A percentile compares a stretch with the other conserved stretches of the same genome.
These are phyloP conservation scores for Bassia scoparia DNA, from an alignment of 148 eudicot genomes.

Conservation along the genomic window DNA sequence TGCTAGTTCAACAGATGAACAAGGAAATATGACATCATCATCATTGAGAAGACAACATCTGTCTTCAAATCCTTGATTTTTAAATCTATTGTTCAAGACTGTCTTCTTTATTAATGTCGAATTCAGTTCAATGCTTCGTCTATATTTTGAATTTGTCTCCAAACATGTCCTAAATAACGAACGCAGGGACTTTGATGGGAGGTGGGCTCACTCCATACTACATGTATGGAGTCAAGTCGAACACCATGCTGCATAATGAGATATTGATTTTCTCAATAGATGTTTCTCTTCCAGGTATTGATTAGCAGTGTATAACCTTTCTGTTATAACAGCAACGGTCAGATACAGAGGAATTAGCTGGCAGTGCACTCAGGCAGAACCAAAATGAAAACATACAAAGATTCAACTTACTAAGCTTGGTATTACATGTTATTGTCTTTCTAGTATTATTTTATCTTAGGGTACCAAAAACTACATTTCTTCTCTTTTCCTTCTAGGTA, in stretches of 20 bases:
- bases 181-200: conserved; percentile 64
- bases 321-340: conserved; percentile 33
- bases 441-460: neutral
- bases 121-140: conserved; percentile 57
- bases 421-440: neutral
- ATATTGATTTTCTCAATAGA: conserved; percentile 75
- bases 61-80: conserved; percentile 57
- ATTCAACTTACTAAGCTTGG: neutral
- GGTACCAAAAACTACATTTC: no score
- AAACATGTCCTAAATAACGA: conserved; percentile 42
- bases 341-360: neutral
- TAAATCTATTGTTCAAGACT: conserved; percentile 87
- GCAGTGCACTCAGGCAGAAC: neutral
- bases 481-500: no score
- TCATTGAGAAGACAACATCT: conserved; percentile 81
- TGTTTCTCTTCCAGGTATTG: conserved; percentile 89
- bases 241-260: conserved; percentile 78
- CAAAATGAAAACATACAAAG: neutral
- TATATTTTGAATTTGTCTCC: conserved; percentile 37
- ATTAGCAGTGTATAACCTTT: conserved; percentile 72
- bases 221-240: conserved; percentile 63
- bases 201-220: conserved; percentile 88
- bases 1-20: conserved; percentile 74
- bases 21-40: conserved; percentile 83
- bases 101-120: conserved; percentile 81